Percentiles rank a stretch among this genome's conserved stretches.
phyloP scores from a whole-genome alignment of 306 rosid species.

The Cajanus cajan region DNA sequence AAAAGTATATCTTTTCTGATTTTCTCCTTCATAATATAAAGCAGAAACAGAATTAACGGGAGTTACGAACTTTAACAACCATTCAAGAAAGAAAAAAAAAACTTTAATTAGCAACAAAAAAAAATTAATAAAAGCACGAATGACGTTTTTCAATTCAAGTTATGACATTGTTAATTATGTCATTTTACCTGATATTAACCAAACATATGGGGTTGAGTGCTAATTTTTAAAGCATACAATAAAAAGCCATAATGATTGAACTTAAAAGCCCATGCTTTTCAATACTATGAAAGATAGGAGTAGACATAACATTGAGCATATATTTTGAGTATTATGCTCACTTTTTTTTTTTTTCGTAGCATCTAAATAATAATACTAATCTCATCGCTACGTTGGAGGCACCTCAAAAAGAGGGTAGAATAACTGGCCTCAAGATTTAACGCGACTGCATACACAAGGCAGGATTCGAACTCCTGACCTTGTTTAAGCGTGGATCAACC shows the following conservation, averaged over 20 bases:
- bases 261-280: slow-evolving; percentile 12
- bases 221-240: slow-evolving; percentile 6
- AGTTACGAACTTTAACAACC: background rate
- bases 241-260: slow-evolving; percentile 7
- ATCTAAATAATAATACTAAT: no score
- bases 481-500: no score
- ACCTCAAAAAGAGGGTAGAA: no score
- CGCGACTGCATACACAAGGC: no score
- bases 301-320: background rate
- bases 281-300: background rate
- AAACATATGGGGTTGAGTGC: background rate
- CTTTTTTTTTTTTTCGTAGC: no score
- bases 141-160: background rate
- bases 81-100: background rate
- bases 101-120: background rate
- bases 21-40: background rate
- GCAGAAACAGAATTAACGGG: slow-evolving; percentile 16
- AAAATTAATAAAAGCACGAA: background rate
- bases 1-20: background rate
- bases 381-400: no score
- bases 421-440: no score
- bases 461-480: no score
- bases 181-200: slow-evolving; percentile 24
- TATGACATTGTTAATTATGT: background rate
- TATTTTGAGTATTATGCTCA: no score